phyloP scores from a whole-genome alignment of 768 basidiomycete genomes.

The Mycena maculata region DNA sequence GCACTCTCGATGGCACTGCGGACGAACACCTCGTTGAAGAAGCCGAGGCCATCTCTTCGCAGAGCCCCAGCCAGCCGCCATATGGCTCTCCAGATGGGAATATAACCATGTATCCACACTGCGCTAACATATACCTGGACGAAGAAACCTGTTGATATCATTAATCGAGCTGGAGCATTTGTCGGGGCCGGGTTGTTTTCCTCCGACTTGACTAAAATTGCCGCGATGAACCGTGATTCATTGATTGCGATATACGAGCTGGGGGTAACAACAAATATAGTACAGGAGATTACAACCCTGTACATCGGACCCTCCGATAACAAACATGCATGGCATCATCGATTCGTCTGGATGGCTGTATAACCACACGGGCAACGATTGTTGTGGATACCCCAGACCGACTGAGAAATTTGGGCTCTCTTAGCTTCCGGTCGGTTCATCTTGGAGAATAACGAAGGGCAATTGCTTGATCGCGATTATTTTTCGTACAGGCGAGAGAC shows the following conservation, averaged over 20 bases:
- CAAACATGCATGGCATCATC: background rate
- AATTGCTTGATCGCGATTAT: background rate
- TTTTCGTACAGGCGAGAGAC: background rate
- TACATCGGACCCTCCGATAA: background rate
- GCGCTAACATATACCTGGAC: background rate
- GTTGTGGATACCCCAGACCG: background rate
- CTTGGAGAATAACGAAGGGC: background rate
- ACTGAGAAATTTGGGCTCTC: background rate
- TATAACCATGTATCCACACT: background rate
- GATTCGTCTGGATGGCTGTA: background rate
- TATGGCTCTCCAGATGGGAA: background rate
- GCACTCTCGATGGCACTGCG: background rate
- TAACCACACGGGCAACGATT: background rate
- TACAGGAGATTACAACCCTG: background rate
- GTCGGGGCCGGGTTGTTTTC: too few species aligned
- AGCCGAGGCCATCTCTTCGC: background rate
- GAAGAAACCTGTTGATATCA: background rate
- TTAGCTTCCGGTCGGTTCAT: background rate
- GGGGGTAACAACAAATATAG: background rate
- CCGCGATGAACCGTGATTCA: background rate
- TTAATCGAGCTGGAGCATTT: background rate
- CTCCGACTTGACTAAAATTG: background rate
- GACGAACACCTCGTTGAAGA: too few species aligned
- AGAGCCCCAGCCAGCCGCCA: background rate
- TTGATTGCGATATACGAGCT: background rate